A percentile compares a stretch with the other conserved stretches of the same genome.
phyloP scores from a whole-genome alignment of 805 yeast species.

The Metschnikowia reukaufii region DNA sequence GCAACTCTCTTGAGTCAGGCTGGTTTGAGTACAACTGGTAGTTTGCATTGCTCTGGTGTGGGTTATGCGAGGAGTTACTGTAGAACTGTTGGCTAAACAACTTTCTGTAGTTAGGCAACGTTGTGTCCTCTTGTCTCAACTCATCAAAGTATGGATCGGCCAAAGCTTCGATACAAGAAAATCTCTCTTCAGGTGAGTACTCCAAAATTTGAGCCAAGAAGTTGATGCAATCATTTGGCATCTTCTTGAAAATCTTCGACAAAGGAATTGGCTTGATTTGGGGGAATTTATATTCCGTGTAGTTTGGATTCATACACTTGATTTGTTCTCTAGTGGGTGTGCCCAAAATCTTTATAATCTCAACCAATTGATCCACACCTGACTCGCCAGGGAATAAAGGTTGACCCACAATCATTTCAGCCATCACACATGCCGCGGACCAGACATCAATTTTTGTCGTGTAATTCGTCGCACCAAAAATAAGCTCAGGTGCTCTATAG shows the following conservation, averaged over 20 bases:
- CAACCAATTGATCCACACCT: slow-evolving; percentile 96
- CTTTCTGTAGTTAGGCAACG: slow-evolving; percentile 46
- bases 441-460: slow-evolving; percentile 96
- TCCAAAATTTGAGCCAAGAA: slow-evolving; percentile 58
- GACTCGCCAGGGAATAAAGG: slow-evolving; percentile 98
- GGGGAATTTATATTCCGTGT: slow-evolving; percentile 96
- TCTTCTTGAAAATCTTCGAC: slow-evolving; percentile 60
- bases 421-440: slow-evolving; percentile 99
- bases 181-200: slow-evolving; percentile 67
- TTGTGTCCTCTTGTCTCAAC: slow-evolving; percentile 39
- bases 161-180: slow-evolving; percentile 56
- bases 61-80: slow-evolving; percentile 25
- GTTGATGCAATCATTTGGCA: slow-evolving; percentile 52
- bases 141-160: slow-evolving; percentile 56
- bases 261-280: slow-evolving; percentile 77
- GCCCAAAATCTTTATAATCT: slow-evolving; percentile 92
- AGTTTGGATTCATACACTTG: slow-evolving; percentile 92
- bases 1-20: slow-evolving; percentile 44
- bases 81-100: slow-evolving; percentile 39
- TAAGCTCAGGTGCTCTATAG: slow-evolving; percentile 96
- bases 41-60: slow-evolving; percentile 41
- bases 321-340: slow-evolving; percentile 94
- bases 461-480: slow-evolving; percentile 95
- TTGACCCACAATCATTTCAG: slow-evolving; percentile 91
- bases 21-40: slow-evolving; percentile 40